Evolutionary conservation across 2,329 filamentous ascomycete genomes (phyloP).

Genomic region (Thermomyces lanuginosus): DNA sequence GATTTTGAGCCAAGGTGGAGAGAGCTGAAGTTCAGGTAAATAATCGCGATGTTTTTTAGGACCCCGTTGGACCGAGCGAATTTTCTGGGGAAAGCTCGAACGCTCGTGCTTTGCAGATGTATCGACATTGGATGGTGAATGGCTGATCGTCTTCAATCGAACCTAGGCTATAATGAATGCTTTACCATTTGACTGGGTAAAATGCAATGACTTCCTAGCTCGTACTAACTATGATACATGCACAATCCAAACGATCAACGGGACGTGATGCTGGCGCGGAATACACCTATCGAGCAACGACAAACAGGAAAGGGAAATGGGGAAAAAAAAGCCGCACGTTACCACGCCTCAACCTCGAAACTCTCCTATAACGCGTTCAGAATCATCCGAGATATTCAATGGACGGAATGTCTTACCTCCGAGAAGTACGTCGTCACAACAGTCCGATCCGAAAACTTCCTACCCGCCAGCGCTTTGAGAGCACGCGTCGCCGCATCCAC

Average conservation of each 20-base stretch:
- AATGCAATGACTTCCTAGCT: background rate
- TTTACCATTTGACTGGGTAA: too few relatives aligned
- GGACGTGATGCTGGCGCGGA: background rate
- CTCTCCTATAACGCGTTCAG: constrained; percentile 48
- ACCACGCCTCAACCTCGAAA: constrained; percentile 85
- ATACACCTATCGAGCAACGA: constrained; percentile 2
- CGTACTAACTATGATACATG: constrained; percentile 2
- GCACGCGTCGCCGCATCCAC: constrained; percentile 67
- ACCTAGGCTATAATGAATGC: too few relatives aligned
- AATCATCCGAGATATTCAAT: constrained; percentile 14
- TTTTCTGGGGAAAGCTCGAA: too few relatives aligned
- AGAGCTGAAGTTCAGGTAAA: too few relatives aligned
- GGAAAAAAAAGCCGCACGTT: constrained; percentile 15
- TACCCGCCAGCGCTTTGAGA: constrained; percentile 72
- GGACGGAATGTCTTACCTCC: constrained; percentile 52
- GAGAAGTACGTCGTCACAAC: constrained; percentile 95
- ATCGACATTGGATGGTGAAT: too few relatives aligned
- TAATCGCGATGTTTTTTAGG: too few relatives aligned
- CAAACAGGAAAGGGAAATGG: background rate
- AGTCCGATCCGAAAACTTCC: constrained; percentile 91
- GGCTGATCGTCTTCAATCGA: too few relatives aligned
- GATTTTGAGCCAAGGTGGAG: too few relatives aligned
- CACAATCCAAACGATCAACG: background rate
- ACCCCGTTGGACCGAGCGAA: too few relatives aligned
- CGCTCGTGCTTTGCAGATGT: too few relatives aligned